A percentile compares a stretch with the other conserved stretches of the same genome.
Conservation (phyloP, 768 basidiomycete species). For the Agaricus sinodeliciosus region DNA sequence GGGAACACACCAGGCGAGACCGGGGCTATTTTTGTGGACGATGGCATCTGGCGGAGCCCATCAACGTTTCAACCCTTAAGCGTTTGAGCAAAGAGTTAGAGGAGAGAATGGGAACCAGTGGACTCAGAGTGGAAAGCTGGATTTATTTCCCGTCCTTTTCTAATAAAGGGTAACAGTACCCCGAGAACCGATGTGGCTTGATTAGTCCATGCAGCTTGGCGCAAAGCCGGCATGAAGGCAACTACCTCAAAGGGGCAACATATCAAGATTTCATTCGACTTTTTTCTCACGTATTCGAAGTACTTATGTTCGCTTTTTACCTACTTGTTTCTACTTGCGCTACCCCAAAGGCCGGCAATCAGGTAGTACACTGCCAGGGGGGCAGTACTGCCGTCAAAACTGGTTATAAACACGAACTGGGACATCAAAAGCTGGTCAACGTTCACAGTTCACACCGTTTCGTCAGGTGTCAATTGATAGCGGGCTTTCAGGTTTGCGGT, state of each 20-base stretch:
- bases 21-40: background rate
- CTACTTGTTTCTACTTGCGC: too few species aligned
- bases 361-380: background rate
- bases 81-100: background rate
- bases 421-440: background rate
- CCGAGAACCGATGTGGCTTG: background rate
- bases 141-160: constrained; percentile 1
- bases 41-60: constrained; percentile 4
- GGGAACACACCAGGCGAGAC: constrained; percentile 2
- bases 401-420: background rate
- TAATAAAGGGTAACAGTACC: background rate
- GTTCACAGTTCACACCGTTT: background rate
- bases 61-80: background rate
- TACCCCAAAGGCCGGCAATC: background rate
- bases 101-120: background rate
- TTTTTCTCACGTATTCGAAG: too few species aligned
- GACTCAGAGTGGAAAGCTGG: background rate
- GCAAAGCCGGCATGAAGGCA: too few species aligned
- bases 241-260: too few species aligned
- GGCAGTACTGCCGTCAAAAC: too few species aligned
- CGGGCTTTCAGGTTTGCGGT: background rate
- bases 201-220: too few species aligned
- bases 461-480: background rate
- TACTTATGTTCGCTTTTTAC: too few species aligned
- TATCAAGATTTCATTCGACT: too few species aligned